phyloP scores from a whole-genome alignment of 2,329 filamentous ascomycete genomes.

The Aspergillus sojae region DNA sequence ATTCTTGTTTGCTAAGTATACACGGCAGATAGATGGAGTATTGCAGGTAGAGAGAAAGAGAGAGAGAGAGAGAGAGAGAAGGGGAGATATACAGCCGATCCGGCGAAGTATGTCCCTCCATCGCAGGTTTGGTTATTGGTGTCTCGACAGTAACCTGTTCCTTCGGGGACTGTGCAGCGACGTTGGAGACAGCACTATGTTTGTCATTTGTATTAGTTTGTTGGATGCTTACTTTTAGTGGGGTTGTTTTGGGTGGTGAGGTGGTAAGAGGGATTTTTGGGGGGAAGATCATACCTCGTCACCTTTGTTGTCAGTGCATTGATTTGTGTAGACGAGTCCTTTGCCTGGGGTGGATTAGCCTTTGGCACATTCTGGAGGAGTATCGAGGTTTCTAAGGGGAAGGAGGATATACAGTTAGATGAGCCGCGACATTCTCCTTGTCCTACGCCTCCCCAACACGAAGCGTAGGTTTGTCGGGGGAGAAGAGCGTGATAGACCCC shows the following conservation, averaged over 20 bases:
- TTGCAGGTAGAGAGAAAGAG: neutral
- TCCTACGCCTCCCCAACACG: slow-evolving; percentile 5
- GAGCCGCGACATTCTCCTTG: slow-evolving; percentile 4
- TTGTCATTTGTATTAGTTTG: neutral
- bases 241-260: neutral
- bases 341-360: slow-evolving; percentile 3
- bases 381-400: neutral
- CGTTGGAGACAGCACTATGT: slow-evolving; percentile 14
- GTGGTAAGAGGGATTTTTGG: neutral
- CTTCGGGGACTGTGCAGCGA: slow-evolving; percentile 5
- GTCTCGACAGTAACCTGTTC: slow-evolving; percentile 12
- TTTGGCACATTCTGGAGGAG: neutral
- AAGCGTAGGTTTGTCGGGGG: neutral
- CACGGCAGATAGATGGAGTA: neutral
- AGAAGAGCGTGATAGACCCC: neutral
- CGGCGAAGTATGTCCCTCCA: slow-evolving; percentile 8
- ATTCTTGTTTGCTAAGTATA: neutral
- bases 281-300: neutral
- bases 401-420: slow-evolving; percentile 7
- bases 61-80: neutral
- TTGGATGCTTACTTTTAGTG: neutral
- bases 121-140: slow-evolving; percentile 16
- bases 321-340: slow-evolving; percentile 12
- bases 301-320: slow-evolving; percentile 9
- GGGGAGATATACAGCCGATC: slow-evolving; percentile 6